phyloP scores from a whole-genome alignment of 106 monocot genomes.

The Narthecium ossifragum region DNA sequence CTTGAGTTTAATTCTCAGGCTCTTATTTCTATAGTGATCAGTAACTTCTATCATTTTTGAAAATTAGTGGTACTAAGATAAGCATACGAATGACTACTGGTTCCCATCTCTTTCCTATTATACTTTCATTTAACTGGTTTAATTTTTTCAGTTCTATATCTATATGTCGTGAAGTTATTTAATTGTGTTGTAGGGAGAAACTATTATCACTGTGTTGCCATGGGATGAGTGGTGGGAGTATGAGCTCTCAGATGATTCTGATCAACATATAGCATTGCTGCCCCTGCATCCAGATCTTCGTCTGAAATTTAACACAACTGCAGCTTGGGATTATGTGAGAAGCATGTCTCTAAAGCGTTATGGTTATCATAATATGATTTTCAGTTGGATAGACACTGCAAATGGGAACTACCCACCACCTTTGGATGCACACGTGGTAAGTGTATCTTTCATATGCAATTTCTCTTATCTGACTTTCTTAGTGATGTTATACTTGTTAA shows the following conservation, averaged over 20 bases:
- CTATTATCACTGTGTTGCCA: constrained; percentile 61
- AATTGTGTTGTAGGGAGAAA: constrained; percentile 54
- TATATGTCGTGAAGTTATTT: no score
- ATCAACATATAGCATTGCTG: constrained; percentile 81
- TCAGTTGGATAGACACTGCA: constrained; percentile 87
- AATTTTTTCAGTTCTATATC: no score
- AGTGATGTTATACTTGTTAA: neutral
- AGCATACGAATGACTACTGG: no score
- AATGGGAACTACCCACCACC: constrained; percentile 73
- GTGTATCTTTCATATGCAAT: neutral
- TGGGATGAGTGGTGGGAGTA: constrained; percentile 93
- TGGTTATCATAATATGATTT: constrained; percentile 90
- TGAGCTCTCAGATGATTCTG: constrained; percentile 59
- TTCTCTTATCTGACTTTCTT: neutral
- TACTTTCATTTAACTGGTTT: no score
- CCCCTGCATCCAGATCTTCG: constrained; percentile 69
- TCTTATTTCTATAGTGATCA: no score
- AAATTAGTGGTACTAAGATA: no score
- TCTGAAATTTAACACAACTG: constrained; percentile 63
- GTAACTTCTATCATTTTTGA: no score
- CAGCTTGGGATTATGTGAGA: constrained; percentile 79
- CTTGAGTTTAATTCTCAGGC: no score
- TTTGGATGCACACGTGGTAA: constrained; percentile 72
- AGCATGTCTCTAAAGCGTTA: constrained; percentile 70
- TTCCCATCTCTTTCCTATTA: no score